Conservation (phyloP, 805 yeast genomes). For the Hyphopichia homilentoma region DNA sequence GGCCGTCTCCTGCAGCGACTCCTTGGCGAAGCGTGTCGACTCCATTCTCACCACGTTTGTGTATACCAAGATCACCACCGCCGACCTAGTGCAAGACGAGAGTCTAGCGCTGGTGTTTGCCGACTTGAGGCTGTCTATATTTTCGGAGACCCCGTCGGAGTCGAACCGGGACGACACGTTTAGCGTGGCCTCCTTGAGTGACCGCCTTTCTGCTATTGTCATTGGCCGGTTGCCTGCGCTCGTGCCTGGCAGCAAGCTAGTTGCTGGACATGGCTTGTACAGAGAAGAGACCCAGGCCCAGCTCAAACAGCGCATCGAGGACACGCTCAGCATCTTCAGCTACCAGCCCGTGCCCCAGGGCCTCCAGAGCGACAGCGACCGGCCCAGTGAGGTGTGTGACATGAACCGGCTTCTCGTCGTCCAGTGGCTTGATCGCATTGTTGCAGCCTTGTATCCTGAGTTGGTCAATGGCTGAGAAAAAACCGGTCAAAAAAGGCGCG, state of each 20-base stretch:
- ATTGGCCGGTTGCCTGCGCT: no score
- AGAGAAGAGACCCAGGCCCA: conserved; percentile 15
- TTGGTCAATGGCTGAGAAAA: no score
- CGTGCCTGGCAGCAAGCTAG: conserved; percentile 1
- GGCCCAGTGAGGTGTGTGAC: conserved; percentile 7
- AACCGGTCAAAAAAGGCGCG: no score
- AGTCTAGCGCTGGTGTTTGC: conserved; percentile 5
- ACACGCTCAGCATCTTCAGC: conserved; percentile 15
- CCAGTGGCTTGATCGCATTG: conserved; percentile 18
- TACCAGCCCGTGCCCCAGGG: conserved; percentile 3
- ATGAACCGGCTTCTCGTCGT: conserved; percentile 19
- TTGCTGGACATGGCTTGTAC: conserved; percentile 5
- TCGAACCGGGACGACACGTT: no score
- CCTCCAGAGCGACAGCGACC: conserved; percentile 1
- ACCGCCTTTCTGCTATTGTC: no score
- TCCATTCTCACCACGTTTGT: conserved; percentile 7
- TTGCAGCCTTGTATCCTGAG: conserved; percentile 22
- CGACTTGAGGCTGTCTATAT: conserved; percentile 4
- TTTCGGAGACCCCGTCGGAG: no score
- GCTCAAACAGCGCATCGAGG: conserved; percentile 9
- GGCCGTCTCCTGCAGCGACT: conserved; percentile 3
- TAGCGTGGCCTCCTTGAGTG: no score
- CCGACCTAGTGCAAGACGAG: conserved; percentile 9
- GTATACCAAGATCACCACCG: conserved; percentile 7
- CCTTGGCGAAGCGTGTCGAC: conserved; percentile 6